Conservation (phyloP, 2,329 filamentous ascomycete genomes). For the Xylariaceae sp. region DNA sequence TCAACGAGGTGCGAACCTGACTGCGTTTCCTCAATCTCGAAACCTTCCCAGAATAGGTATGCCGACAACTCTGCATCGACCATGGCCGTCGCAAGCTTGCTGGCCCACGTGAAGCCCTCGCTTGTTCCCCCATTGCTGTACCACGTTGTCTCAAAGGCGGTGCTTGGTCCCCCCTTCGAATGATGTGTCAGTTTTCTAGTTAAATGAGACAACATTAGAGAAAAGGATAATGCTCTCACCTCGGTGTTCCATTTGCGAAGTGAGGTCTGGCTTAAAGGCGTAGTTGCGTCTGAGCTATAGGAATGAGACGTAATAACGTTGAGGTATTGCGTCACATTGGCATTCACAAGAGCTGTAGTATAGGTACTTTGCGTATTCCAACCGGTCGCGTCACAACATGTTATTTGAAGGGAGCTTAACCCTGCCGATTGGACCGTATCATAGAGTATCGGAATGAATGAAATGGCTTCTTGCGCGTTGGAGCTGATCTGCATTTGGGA, state of each 20-base stretch:
- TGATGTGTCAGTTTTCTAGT: too few species aligned
- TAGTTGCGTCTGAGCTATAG: conserved; percentile 16
- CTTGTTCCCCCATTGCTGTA: conserved; percentile 35
- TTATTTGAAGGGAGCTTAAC: conserved; percentile 36
- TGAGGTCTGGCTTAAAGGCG: conserved; percentile 11
- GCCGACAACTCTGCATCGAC: conserved; percentile 40
- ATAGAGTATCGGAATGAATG: conserved; percentile 33
- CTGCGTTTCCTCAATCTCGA: conserved; percentile 23
- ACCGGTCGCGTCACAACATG: conserved; percentile 40
- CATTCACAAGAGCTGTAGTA: conserved; percentile 10
- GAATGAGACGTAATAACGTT: conserved; percentile 16
- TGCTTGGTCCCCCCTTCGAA: conserved; percentile 33
- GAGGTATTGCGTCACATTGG: conserved; percentile 11
- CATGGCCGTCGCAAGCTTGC: conserved; percentile 37
- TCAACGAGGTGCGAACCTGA: conserved; percentile 23
- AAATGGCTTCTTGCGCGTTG: conserved; percentile 29
- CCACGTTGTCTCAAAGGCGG: conserved; percentile 33
- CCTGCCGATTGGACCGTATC: conserved; percentile 37
- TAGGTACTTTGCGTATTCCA: conserved; percentile 13
- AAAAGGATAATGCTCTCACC: too few species aligned
- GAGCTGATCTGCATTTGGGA: conserved; percentile 33
- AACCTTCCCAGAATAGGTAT: conserved; percentile 46
- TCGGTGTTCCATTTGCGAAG: conserved; percentile 43
- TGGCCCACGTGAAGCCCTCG: conserved; percentile 30
- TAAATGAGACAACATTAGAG: too few species aligned